These are phyloP conservation scores for Eruca vesicaria DNA, from an alignment of 441 rosid genomes.

Conservation along the genomic window DNA sequence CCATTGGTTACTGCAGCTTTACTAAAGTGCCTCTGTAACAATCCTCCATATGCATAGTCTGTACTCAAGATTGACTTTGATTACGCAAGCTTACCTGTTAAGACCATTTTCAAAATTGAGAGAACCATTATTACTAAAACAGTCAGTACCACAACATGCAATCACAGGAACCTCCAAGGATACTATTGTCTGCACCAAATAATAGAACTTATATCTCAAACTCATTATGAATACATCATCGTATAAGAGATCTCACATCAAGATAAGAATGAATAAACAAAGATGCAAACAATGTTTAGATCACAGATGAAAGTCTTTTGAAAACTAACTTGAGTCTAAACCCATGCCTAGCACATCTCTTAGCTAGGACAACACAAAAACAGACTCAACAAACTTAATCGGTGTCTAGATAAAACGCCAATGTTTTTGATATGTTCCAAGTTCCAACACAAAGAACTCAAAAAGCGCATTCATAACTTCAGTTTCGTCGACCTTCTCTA, in stretches of 20 bases:
- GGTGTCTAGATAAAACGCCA: too few species aligned
- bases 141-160: background rate
- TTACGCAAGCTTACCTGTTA: conserved; percentile 34
- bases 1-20: conserved; percentile 24
- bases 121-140: background rate
- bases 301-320: background rate
- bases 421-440: background rate
- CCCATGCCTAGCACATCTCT: background rate
- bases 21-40: conserved; percentile 41
- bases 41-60: conserved; percentile 30
- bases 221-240: too few species aligned
- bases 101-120: background rate
- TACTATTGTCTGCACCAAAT: too few species aligned
- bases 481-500: background rate
- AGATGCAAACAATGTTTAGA: background rate
- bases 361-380: background rate
- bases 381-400: background rate
- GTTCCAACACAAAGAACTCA: background rate
- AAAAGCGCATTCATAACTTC: background rate
- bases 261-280: background rate
- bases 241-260: background rate
- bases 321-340: background rate
- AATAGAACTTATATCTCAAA: background rate
- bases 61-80: conserved; percentile 43
- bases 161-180: background rate